Evolutionary conservation across 2,329 filamentous ascomycete genomes (phyloP), one percentile per base, ranked within the genome.

Genomic region (Trichophaea hybrida): DNA sequence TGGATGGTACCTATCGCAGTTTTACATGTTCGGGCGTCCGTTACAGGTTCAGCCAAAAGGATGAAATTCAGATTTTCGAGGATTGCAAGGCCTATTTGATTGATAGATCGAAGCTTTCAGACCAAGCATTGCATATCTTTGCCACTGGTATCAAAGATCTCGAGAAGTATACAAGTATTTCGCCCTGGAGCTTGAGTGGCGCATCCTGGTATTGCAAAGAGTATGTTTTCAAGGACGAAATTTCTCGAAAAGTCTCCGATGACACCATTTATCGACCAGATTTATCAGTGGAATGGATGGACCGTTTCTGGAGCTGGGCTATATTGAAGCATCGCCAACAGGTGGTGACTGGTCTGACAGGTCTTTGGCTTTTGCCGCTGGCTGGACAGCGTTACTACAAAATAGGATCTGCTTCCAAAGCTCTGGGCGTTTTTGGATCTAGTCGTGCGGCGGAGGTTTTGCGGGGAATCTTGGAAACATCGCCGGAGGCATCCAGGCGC

Each of bases 301-400:
- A 64, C 15, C 37, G 8, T 57, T 67, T 71, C 31, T 59, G 48
- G 31, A 48, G 51, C 5, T 64, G 63, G 46, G 40, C 53, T 1
- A 5, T 43, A 17, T 10, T 35, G 44, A 12, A 15, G 12, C 35
- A 55, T 5, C 34, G 6, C 13, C 17, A 55, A 1, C 4, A 24
- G 4, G 17, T 32, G 6, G 13, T 68, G 12, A 61, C 57, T 24
- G 13, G 40, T 5, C 24, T 65, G 33, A 37, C 58, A 24, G 35
- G 33, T 17, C 55, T 70, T 10, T 71, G 69, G 69, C 59, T 71
- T 4, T 43, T 71, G 6, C 69, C 69, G 1, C 40, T 68, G 4
- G 61, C 58, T 32, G 66, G 67, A 49, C 59, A 65, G 1, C 53
- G 46, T 7, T 64, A 68, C 57, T 63, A 67, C 40, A 65, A 66